phyloP scores from a whole-genome alignment of 2,329 filamentous ascomycete species.

The Didymella segeticola region DNA sequence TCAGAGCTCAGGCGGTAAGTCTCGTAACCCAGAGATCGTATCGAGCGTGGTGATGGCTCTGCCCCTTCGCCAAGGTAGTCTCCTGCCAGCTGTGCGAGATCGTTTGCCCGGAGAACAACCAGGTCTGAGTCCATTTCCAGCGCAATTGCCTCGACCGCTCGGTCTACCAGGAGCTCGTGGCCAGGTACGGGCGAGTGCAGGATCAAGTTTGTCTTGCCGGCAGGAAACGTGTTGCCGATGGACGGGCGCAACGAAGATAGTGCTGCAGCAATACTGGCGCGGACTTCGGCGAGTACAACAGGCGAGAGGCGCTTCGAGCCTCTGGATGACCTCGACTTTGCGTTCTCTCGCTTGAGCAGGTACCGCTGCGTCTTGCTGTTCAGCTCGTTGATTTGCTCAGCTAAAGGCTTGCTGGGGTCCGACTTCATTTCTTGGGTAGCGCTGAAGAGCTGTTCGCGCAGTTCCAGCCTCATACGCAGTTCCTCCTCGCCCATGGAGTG shows the following conservation, averaged over 20 bases:
- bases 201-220: slow-evolving; percentile 62
- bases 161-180: slow-evolving; percentile 62
- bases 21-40: slow-evolving; percentile 62
- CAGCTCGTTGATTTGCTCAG: slow-evolving; percentile 21
- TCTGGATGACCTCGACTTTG: slow-evolving; percentile 19
- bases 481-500: slow-evolving; percentile 15
- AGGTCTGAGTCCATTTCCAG: slow-evolving; percentile 69
- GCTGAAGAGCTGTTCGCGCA: slow-evolving; percentile 12
- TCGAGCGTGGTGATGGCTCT: slow-evolving; percentile 55
- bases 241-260: slow-evolving; percentile 46
- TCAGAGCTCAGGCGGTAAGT: slow-evolving; percentile 54
- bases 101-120: slow-evolving; percentile 71
- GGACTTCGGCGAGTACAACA: slow-evolving; percentile 53
- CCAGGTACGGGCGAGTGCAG: slow-evolving; percentile 66
- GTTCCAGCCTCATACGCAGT: slow-evolving; percentile 8
- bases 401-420: slow-evolving; percentile 17
- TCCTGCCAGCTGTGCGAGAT: slow-evolving; percentile 72
- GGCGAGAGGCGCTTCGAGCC: slow-evolving; percentile 31
- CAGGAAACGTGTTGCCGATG: slow-evolving; percentile 54
- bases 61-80: slow-evolving; percentile 71
- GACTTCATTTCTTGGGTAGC: slow-evolving; percentile 20
- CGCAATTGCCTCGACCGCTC: slow-evolving; percentile 69
- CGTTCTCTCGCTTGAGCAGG: slow-evolving; percentile 23
- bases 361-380: slow-evolving; percentile 24
- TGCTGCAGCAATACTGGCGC: slow-evolving; percentile 59